Conservation (phyloP, 2,329 filamentous ascomycete species). For the Fonsecaea monophora region DNA sequence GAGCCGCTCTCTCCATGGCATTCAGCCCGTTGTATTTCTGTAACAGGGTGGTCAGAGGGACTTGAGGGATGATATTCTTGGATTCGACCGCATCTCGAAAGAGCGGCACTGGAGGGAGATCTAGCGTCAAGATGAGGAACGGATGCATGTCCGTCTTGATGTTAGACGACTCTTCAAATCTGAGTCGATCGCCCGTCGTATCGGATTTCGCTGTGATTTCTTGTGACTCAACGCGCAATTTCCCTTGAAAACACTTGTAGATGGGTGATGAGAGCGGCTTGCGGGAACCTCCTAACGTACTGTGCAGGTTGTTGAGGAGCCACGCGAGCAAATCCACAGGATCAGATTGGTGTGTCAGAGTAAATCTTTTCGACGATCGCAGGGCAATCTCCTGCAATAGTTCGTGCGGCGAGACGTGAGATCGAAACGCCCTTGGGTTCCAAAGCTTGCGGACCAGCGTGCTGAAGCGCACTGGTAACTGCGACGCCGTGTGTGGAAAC, state of each 20-base stretch:
- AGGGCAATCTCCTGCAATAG: slow-evolving; percentile 92
- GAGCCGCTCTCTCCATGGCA: slow-evolving; percentile 86
- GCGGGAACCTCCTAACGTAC: slow-evolving; percentile 87
- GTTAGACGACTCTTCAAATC: slow-evolving; percentile 87
- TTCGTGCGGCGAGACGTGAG: slow-evolving; percentile 96
- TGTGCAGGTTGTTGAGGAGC: slow-evolving; percentile 95
- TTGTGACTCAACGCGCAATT: slow-evolving; percentile 89
- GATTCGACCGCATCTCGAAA: slow-evolving; percentile 90
- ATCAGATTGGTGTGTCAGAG: slow-evolving; percentile 86
- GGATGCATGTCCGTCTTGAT: slow-evolving; percentile 78
- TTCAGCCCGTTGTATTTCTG: slow-evolving; percentile 90
- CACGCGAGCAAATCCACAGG: slow-evolving; percentile 96
- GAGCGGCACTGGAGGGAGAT: slow-evolving; percentile 87
- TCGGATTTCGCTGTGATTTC: slow-evolving; percentile 91
- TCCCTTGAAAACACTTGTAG: slow-evolving; percentile 92
- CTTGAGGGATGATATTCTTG: slow-evolving; percentile 87
- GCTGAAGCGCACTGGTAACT: slow-evolving; percentile 86
- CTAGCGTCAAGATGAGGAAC: slow-evolving; percentile 90
- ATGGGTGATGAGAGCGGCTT: slow-evolving; percentile 85
- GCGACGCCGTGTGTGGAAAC: slow-evolving; percentile 70
- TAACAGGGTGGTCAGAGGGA: slow-evolving; percentile 79
- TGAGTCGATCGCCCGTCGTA: slow-evolving; percentile 76
- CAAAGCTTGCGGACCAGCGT: slow-evolving; percentile 95
- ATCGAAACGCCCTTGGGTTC: slow-evolving; percentile 96
- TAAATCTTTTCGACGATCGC: slow-evolving; percentile 90